Percentiles rank a stretch among this genome's conserved stretches.
Conservation (phyloP, 2,329 filamentous ascomycete genomes). For the Ceratocystis cubensis region DNA sequence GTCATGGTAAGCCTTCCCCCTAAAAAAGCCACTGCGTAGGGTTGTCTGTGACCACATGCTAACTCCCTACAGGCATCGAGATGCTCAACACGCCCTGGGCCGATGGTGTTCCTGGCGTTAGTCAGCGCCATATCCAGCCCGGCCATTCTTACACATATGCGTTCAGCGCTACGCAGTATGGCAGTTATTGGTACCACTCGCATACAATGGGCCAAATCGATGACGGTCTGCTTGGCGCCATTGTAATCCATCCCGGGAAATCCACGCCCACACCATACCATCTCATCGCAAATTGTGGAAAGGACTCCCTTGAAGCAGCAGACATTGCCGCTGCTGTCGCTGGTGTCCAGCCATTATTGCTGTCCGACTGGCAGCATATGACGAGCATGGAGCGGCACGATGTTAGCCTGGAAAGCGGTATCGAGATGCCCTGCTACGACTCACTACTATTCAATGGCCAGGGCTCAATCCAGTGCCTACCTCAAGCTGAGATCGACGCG, state of each 20-base stretch:
- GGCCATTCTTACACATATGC: slow-evolving; percentile 38
- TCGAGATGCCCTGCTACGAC: slow-evolving; percentile 46
- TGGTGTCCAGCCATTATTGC: slow-evolving; percentile 35
- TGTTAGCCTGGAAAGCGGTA: slow-evolving; percentile 32
- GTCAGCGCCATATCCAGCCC: slow-evolving; percentile 40
- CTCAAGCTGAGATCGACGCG: slow-evolving; percentile 33
- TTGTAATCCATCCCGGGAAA: slow-evolving; percentile 35
- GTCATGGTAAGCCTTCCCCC: slow-evolving; percentile 31
- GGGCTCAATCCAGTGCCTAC: slow-evolving; percentile 41
- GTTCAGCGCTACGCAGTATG: slow-evolving; percentile 44
- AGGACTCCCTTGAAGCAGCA: background rate
- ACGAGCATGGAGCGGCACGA: slow-evolving; percentile 38
- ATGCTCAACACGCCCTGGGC: slow-evolving; percentile 45
- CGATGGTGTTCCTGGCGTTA: slow-evolving; percentile 46
- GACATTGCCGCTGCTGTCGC: slow-evolving; percentile 38
- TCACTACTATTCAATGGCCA: slow-evolving; percentile 51
- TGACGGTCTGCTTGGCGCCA: slow-evolving; percentile 47
- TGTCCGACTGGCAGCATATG: slow-evolving; percentile 45
- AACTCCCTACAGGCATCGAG: slow-evolving; percentile 31
- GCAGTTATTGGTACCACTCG: slow-evolving; percentile 50
- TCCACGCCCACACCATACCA: slow-evolving; percentile 35
- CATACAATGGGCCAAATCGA: slow-evolving; percentile 44
- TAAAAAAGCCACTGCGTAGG: too few relatives aligned
- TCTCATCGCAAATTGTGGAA: slow-evolving; percentile 33
- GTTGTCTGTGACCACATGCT: background rate